Conservation (phyloP, 2,329 filamentous ascomycete genomes). For the Talaromyces sp. region DNA sequence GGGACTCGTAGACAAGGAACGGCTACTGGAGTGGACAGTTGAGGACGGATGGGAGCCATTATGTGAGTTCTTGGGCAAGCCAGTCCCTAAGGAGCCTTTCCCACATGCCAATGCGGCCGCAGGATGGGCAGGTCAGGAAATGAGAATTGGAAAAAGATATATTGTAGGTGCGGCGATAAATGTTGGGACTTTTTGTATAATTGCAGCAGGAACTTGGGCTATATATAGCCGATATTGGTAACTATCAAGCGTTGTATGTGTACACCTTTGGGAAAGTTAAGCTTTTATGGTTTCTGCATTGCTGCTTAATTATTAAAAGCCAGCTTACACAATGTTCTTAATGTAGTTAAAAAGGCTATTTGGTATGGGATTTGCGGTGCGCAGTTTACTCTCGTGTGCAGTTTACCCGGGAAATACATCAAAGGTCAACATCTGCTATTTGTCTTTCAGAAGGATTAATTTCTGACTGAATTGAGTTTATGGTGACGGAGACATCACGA, state of each 20-base stretch:
- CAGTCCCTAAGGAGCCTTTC: background rate
- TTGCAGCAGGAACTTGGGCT: background rate
- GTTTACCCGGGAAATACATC: too few species aligned
- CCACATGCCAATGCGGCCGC: background rate
- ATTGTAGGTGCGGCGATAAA: constrained; percentile 1
- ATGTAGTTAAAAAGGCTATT: background rate
- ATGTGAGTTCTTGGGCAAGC: constrained; percentile 10
- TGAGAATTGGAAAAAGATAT: background rate
- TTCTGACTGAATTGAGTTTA: too few species aligned
- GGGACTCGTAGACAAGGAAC: constrained; percentile 16
- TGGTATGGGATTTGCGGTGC: too few species aligned
- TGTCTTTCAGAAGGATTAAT: too few species aligned
- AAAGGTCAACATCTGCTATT: too few species aligned
- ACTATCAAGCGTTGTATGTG: background rate
- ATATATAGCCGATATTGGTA: background rate
- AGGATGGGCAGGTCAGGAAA: background rate
- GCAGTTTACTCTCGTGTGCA: too few species aligned
- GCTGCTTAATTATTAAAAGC: background rate
- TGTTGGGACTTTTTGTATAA: background rate
- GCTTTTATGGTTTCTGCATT: background rate
- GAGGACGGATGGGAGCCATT: constrained; percentile 27
- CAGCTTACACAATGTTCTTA: background rate
- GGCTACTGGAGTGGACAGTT: constrained; percentile 23
- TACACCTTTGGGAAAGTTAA: background rate
- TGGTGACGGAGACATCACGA: too few species aligned